A percentile compares a stretch with the other conserved stretches of the same genome.
These are phyloP conservation scores for Lolium multiflorum DNA, from an alignment of 176 grass and related monocot genomes.

Conservation along the genomic window DNA sequence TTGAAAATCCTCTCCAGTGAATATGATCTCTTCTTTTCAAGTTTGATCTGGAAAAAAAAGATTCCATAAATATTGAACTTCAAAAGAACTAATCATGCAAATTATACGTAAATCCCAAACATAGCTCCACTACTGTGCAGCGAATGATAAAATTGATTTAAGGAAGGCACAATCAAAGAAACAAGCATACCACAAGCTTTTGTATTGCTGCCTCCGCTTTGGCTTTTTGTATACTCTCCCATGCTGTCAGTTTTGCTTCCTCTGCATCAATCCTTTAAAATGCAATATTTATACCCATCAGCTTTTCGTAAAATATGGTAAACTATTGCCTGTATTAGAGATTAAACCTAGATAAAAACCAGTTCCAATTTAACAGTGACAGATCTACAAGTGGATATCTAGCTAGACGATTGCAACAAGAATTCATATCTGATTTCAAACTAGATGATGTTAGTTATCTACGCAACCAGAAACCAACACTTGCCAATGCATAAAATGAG, in stretches of 20 bases:
- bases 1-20: slow-evolving; percentile 80
- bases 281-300: slow-evolving; percentile 38
- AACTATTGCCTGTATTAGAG: slow-evolving; percentile 27
- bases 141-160: slow-evolving; percentile 3
- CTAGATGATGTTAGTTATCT: neutral
- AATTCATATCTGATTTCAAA: slow-evolving; percentile 14
- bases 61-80: slow-evolving; percentile 29
- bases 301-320: neutral
- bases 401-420: slow-evolving; percentile 15
- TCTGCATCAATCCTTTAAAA: slow-evolving; percentile 62
- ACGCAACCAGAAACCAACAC: neutral
- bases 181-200: slow-evolving; percentile 69
- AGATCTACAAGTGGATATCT: neutral
- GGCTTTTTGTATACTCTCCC: slow-evolving; percentile 76
- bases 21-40: slow-evolving; percentile 71
- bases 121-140: slow-evolving; percentile 3
- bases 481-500: neutral
- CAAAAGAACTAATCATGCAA: slow-evolving; percentile 20
- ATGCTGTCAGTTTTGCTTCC: slow-evolving; percentile 74
- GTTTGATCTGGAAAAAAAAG: slow-evolving; percentile 64
- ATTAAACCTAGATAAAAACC: slow-evolving; percentile 8
- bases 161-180: slow-evolving; percentile 21
- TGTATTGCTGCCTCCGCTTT: slow-evolving; percentile 76
- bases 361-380: slow-evolving; percentile 8
- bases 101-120: slow-evolving; percentile 11